Conservation (phyloP, 441 rosid species). For the Erodium chrysanthum region DNA sequence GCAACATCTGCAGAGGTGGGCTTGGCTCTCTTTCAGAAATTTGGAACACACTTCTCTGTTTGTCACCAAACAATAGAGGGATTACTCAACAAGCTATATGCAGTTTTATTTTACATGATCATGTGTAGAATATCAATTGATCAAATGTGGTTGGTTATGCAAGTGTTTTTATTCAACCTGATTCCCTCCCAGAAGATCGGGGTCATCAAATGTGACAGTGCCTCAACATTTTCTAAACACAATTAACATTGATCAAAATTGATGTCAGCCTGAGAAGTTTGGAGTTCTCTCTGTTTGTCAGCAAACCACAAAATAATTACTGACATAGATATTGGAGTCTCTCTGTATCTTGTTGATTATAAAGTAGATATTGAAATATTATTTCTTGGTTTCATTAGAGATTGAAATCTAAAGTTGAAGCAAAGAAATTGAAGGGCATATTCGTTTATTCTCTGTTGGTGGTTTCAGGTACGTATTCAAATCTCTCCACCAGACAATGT, state of each 20-base stretch:
- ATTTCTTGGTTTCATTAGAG: no score
- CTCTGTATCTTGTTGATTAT: no score
- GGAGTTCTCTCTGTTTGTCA: slow-evolving; percentile 6
- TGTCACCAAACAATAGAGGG: slow-evolving; percentile 16
- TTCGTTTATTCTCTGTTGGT: no score
- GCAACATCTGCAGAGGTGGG: no score
- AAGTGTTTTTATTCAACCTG: not conserved
- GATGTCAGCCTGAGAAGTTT: not conserved
- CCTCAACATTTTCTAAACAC: not conserved
- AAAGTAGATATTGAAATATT: no score
- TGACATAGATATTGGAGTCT: no score
- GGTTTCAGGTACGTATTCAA: no score
- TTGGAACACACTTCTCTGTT: no score
- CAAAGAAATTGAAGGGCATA: no score
- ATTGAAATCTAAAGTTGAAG: no score
- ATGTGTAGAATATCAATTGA: not conserved
- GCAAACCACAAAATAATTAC: slow-evolving; percentile 1
- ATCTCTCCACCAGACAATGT: no score
- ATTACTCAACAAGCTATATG: not conserved
- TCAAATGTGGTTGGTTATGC: not conserved
- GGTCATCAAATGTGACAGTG: not conserved
- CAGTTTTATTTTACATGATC: not conserved
- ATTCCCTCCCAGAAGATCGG: not conserved
- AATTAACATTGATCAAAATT: not conserved
- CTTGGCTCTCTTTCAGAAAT: no score